A percentile compares a stretch with the other conserved stretches of the same genome.
Evolutionary conservation across 169 alveolate genomes (phyloP).

Genomic region (Plasmodium coatneyi): DNA sequence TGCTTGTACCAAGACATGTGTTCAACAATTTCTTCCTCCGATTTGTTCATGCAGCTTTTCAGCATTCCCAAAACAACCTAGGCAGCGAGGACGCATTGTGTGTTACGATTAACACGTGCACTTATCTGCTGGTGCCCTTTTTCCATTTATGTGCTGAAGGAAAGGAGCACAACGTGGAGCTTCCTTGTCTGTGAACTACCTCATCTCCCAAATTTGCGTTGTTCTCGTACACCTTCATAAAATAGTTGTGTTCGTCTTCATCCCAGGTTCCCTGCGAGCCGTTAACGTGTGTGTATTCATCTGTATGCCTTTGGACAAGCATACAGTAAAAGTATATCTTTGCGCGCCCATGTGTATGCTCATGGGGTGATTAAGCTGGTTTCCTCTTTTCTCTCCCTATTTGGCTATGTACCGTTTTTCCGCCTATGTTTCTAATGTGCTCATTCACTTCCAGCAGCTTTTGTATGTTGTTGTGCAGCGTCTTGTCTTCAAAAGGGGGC

Average conservation of each 20-base stretch:
- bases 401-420: constrained; percentile 41
- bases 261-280: constrained; percentile 48
- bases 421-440: constrained; percentile 40
- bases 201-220: constrained; percentile 36
- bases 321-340: not conserved
- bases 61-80: constrained; percentile 11
- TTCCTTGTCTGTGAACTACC: not conserved
- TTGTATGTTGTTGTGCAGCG: constrained; percentile 6
- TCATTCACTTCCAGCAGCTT: constrained; percentile 29
- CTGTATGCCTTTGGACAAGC: not conserved
- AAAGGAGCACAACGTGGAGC: not conserved
- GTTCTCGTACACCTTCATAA: constrained; percentile 51
- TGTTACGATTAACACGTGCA: not conserved
- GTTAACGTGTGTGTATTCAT: not conserved
- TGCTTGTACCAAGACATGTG: constrained; percentile 44
- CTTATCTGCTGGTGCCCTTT: not conserved
- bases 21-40: constrained; percentile 37
- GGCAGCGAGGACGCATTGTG: not conserved
- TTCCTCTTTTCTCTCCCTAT: not conserved
- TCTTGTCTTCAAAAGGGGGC: constrained; percentile 19
- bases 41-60: constrained; percentile 32
- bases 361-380: not conserved
- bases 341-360: not conserved
- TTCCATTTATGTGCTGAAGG: not conserved
- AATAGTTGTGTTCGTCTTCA: constrained; percentile 51